Evolutionary conservation across 345 rosid species (phyloP).

Genomic region (rapeseed (Brassica napus)): Da-Ae NC_063452.1:58936001-58936500

Average conservation of each 20-base stretch:
- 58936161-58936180: slow-evolving; percentile 86
- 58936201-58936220: slow-evolving; percentile 83
- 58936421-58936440: slow-evolving; percentile 76
- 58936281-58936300: slow-evolving; percentile 75
- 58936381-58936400: slow-evolving; percentile 67
- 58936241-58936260: slow-evolving; percentile 79
- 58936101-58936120: slow-evolving; percentile 74
- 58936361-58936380: slow-evolving; percentile 68
- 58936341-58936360: slow-evolving; percentile 95
- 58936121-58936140: slow-evolving; percentile 87
- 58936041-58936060: slow-evolving; percentile 79
- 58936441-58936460: slow-evolving; percentile 65
- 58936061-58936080: slow-evolving; percentile 74
- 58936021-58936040: slow-evolving; percentile 69
- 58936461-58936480: slow-evolving; percentile 62
- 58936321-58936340: slow-evolving; percentile 89
- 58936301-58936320: slow-evolving; percentile 89
- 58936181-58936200: slow-evolving; percentile 70
- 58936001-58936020: slow-evolving; percentile 74
- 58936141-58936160: slow-evolving; percentile 77
- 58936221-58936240: slow-evolving; percentile 92
- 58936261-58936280: slow-evolving; percentile 72
- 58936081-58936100: slow-evolving; percentile 62
- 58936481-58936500: slow-evolving; percentile 74
- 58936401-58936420: slow-evolving; percentile 96